phyloP scores from a whole-genome alignment of 176 grass and related monocot species.

The Lolium multiflorum region DNA sequence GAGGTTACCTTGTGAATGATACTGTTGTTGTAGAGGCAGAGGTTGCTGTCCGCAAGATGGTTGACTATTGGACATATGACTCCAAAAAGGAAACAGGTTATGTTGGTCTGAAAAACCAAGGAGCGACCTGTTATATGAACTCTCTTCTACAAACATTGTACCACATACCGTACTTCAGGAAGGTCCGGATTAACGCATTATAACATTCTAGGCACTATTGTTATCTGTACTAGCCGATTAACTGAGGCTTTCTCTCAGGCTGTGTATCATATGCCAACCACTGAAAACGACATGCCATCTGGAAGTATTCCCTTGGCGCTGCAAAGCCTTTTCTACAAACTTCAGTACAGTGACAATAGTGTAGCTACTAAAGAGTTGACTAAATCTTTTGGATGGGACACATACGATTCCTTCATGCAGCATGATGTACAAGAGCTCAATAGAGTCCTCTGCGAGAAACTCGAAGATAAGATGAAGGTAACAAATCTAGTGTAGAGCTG shows the following conservation, averaged over 20 bases:
- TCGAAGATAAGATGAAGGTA: constrained; percentile 98
- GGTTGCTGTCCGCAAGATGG: constrained; percentile 74
- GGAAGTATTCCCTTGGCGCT: constrained; percentile 93
- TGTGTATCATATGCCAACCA: constrained; percentile 98
- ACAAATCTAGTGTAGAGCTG: constrained; percentile 28
- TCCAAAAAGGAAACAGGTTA: constrained; percentile 96
- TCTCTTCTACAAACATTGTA: constrained; percentile 95
- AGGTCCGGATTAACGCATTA: constrained; percentile 50
- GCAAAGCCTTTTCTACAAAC: constrained; percentile 95
- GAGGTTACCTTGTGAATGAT: constrained; percentile 87
- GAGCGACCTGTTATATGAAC: constrained; percentile 97
- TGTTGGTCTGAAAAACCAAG: constrained; percentile 95
- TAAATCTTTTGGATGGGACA: constrained; percentile 99
- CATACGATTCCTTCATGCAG: constrained; percentile 99
- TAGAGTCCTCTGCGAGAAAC: constrained; percentile 94
- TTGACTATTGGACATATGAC: constrained; percentile 90
- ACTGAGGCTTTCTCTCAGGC: constrained; percentile 50
- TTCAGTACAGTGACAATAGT: constrained; percentile 88
- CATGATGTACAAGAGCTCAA: constrained; percentile 97
- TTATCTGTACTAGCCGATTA: constrained; percentile 18
- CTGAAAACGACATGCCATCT: constrained; percentile 92
- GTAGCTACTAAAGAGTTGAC: constrained; percentile 95
- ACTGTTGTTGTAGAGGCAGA: constrained; percentile 86
- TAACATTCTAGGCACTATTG: constrained; percentile 33
- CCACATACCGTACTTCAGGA: constrained; percentile 93